These are phyloP conservation scores for Harringtonia aguacate DNA, from an alignment of 2,329 filamentous ascomycete species.

Conservation along the genomic window DNA sequence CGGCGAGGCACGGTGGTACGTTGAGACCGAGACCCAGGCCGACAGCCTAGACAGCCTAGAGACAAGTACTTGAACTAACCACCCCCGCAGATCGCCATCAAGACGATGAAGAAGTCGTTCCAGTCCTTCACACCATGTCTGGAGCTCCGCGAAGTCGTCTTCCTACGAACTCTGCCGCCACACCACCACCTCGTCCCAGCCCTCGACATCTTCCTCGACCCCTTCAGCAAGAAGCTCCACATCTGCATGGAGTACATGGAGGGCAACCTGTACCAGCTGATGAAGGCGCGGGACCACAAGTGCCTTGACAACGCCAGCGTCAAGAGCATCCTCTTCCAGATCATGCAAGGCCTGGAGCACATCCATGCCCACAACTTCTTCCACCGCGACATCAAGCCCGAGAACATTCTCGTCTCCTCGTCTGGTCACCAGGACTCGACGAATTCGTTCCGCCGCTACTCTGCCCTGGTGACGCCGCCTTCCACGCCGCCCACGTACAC, in stretches of 20 bases:
- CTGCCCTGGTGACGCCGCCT: conserved; percentile 82
- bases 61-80: no score
- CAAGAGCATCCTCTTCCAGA: conserved; percentile 96
- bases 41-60: no score
- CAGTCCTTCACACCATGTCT: conserved; percentile 84
- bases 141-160: conserved; percentile 93
- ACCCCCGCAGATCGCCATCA: conserved; percentile 73
- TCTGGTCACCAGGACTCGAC: conserved; percentile 72
- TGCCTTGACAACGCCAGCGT: conserved; percentile 80
- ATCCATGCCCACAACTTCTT: conserved; percentile 97
- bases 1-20: conserved; percentile 86
- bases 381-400: conserved; percentile 97
- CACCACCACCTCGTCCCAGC: conserved; percentile 94
- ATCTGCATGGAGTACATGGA: conserved; percentile 99
- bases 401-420: conserved; percentile 95
- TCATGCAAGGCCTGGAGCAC: conserved; percentile 90
- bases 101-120: conserved; percentile 99
- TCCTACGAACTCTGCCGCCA: conserved; percentile 75
- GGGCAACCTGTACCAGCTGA: conserved; percentile 94
- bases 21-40: conserved; percentile 15
- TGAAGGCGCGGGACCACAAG: conserved; percentile 98
- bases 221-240: conserved; percentile 89
- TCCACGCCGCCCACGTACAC: conserved; percentile 90
- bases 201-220: conserved; percentile 95
- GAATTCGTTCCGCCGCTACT: conserved; percentile 87